Conservation (phyloP, 345 rosid genomes). For the Lumnitzera littorea region DNA sequence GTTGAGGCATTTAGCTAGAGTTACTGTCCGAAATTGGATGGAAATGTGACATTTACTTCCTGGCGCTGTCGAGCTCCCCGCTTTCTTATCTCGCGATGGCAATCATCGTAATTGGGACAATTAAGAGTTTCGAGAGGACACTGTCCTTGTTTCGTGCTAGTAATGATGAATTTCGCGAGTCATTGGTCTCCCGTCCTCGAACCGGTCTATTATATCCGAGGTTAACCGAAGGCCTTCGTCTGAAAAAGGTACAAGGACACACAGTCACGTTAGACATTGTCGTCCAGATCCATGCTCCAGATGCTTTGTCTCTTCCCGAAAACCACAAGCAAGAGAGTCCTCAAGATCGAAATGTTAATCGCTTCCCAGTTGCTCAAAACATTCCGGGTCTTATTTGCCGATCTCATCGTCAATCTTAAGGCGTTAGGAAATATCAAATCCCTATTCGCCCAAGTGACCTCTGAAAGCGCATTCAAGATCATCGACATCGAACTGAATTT, state of each 20-base stretch:
- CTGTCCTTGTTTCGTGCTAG: conserved; percentile 31
- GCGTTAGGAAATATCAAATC: conserved; percentile 11
- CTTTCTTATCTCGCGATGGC: conserved; percentile 15
- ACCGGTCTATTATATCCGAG: conserved; percentile 20
- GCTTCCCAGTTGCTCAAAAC: conserved; percentile 20
- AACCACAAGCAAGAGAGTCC: too few species aligned
- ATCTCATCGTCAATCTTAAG: conserved; percentile 20
- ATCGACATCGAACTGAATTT: conserved; percentile 35
- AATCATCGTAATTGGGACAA: conserved; percentile 27
- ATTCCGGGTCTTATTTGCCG: conserved; percentile 33
- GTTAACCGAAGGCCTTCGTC: conserved; percentile 6
- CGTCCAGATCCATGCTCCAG: neutral
- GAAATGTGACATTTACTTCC: conserved; percentile 23
- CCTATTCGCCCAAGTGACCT: neutral
- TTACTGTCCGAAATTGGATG: conserved; percentile 6
- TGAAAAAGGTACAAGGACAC: conserved; percentile 5
- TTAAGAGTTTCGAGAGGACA: conserved; percentile 36
- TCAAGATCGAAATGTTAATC: too few species aligned
- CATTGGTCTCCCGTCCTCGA: conserved; percentile 14
- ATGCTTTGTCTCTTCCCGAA: neutral
- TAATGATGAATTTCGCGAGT: conserved; percentile 18
- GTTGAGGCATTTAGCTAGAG: conserved; percentile 17
- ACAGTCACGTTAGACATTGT: neutral
- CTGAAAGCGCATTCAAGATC: conserved; percentile 23
- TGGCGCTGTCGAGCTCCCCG: conserved; percentile 13